Base-by-base conservation (phyloP, 331 rosid genomes). In the Saraca asoca region DNA sequence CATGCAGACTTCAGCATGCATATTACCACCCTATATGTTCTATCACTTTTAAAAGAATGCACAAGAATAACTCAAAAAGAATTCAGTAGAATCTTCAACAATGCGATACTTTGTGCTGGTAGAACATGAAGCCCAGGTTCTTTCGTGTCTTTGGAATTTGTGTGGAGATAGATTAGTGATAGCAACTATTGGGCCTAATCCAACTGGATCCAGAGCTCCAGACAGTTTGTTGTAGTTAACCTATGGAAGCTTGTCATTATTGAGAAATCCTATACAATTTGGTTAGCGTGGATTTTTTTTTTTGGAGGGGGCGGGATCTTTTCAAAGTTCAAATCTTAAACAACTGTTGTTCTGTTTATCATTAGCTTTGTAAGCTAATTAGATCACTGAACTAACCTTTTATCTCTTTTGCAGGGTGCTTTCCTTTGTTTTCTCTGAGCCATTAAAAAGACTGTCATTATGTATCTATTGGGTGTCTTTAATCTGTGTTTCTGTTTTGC, bases 381-480 rank as follows among this genome's bases (percentile, higher is more conserved):
- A 5, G 64, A 66, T 68, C 45, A 11, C 57, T 38, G 51, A 72
- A 18, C 69, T 12, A 34, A 29, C 15, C 48, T 61, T 52, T 71
- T 51, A 64, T 74, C 61, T 72, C 20, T 71, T 69, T 69, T 81
- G 80, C 97, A 90, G 98, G 98, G 87, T 55, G 19, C 61, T 55
- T 4, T 31, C 61, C 11, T 31, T 56, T 56, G 43, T 56, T 13
- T 56, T 56, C 20, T 56, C 44, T 0, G 42, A 55, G 11, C 52
- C 14, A 43, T 12, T 43, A 11, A 43, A 43, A 12, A 13, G 15
- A 43, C 66, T 93, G 51, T 84, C 97, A 3, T 67, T 93, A 55
- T 93, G 98, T 56, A 71, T 83, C 62, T 93, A 90, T 58, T 94
- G 96, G 98, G 76, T 81, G 50, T 67, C 66, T 60, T 81, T 88